phyloP scores from a whole-genome alignment of 805 yeast genomes.

The Yamadazyma sp. region DNA sequence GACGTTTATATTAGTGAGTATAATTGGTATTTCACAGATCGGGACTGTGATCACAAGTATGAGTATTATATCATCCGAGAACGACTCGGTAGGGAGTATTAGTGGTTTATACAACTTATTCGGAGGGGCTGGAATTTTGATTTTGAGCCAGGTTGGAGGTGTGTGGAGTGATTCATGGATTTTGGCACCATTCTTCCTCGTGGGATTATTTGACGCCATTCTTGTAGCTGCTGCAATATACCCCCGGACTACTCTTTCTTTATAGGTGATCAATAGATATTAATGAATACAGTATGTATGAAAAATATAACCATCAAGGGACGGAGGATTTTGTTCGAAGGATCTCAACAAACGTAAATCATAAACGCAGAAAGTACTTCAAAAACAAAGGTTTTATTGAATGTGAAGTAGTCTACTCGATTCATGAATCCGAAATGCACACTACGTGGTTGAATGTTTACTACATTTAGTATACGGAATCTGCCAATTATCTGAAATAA shows the following conservation, averaged over 20 bases:
- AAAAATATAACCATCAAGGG: background rate
- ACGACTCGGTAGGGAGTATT: conserved; percentile 55
- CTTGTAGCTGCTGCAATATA: conserved; percentile 16
- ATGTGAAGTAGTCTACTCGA: too few relatives aligned
- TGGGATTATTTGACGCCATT: conserved; percentile 40
- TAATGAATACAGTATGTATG: background rate
- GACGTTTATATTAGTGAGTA: conserved; percentile 41
- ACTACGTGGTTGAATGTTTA: too few relatives aligned
- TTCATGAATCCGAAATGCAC: too few relatives aligned
- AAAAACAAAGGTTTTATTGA: too few relatives aligned
- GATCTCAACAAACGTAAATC: too few relatives aligned
- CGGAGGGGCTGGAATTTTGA: conserved; percentile 67
- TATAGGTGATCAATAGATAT: too few relatives aligned
- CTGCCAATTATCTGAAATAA: too few relatives aligned
- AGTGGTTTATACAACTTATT: conserved; percentile 67
- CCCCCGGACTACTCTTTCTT: background rate
- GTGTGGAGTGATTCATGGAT: conserved; percentile 54
- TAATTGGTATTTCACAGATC: conserved; percentile 60
- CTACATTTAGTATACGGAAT: too few relatives aligned
- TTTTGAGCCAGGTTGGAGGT: conserved; percentile 64
- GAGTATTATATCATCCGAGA: conserved; percentile 44
- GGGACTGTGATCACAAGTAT: conserved; percentile 63
- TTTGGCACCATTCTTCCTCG: conserved; percentile 57
- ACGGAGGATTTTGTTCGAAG: background rate
- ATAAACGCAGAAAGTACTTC: too few relatives aligned